Percentiles rank a stretch among this genome's conserved stretches.
phyloP scores from a whole-genome alignment of 768 basidiomycete genomes.

The Amyloporia xantha region DNA sequence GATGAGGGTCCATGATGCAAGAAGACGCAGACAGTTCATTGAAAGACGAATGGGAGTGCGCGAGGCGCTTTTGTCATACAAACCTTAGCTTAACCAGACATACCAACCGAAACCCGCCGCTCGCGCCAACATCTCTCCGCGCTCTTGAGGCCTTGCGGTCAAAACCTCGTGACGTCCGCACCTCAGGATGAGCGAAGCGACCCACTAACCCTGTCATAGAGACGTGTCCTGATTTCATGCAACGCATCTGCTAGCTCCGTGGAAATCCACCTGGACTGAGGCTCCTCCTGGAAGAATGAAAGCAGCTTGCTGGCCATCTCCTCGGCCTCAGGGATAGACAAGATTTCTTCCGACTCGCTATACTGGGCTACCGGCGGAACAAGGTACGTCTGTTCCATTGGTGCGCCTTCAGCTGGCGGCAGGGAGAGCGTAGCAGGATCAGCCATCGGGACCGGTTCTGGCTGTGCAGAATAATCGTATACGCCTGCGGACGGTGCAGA shows the following conservation, averaged over 20 bases:
- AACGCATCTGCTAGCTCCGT: not conserved
- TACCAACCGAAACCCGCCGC: constrained; percentile 4
- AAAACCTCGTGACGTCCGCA: no score
- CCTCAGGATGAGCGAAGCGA: no score
- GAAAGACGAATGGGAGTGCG: no score
- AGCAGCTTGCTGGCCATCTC: not conserved
- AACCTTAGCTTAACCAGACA: constrained; percentile 7
- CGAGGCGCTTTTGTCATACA: constrained; percentile 16
- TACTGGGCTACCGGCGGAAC: not conserved
- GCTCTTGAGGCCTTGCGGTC: not conserved
- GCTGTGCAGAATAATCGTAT: not conserved
- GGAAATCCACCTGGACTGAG: not conserved
- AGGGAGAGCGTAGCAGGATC: not conserved
- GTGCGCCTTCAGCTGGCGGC: not conserved
- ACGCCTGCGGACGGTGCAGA: not conserved
- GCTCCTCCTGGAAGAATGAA: not conserved
- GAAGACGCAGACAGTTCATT: constrained; percentile 10
- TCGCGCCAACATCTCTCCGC: not conserved
- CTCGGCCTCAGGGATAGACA: not conserved
- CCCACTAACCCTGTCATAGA: not conserved
- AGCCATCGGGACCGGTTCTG: not conserved
- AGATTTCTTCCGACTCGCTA: not conserved
- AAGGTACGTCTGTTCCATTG: not conserved
- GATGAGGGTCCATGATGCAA: constrained; percentile 17
- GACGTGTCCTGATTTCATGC: not conserved